phyloP scores from a whole-genome alignment of 495 filamentous ascomycete genomes.

The Hypoxylon cercidicola region DNA sequence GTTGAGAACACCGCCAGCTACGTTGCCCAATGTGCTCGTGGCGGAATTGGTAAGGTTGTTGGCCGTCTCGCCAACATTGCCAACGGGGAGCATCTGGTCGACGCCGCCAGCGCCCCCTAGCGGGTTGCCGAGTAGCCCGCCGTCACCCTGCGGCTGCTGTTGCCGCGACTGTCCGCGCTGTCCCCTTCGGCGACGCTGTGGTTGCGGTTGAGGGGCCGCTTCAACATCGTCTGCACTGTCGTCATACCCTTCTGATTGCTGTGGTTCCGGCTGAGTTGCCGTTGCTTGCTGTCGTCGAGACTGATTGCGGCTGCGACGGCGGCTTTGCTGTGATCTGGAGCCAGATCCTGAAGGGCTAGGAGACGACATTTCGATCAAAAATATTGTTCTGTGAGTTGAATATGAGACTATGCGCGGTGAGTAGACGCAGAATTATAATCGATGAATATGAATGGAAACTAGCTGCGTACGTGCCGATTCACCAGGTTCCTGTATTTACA shows the following conservation, averaged over 20 bases:
- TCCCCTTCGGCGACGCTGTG: constrained; percentile 30
- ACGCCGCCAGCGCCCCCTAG: constrained; percentile 59
- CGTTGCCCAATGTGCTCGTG: constrained; percentile 67
- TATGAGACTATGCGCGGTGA: neutral
- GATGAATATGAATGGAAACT: neutral
- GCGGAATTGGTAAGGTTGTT: constrained; percentile 69
- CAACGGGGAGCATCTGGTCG: constrained; percentile 53
- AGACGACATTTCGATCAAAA: constrained; percentile 39
- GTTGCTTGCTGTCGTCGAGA: constrained; percentile 46
- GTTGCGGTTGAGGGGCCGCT: constrained; percentile 45
- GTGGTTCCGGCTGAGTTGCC: constrained; percentile 48
- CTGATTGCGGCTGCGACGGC: constrained; percentile 41
- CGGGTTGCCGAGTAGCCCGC: constrained; percentile 46
- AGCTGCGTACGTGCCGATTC: neutral
- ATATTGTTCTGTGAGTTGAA: neutral
- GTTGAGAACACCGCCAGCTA: constrained; percentile 58
- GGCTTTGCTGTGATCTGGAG: constrained; percentile 32
- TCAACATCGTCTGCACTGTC: constrained; percentile 57
- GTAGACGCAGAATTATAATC: too few relatives aligned
- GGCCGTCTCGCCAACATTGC: constrained; percentile 72
- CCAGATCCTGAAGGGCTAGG: constrained; percentile 33
- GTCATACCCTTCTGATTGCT: constrained; percentile 42
- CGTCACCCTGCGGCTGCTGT: constrained; percentile 56
- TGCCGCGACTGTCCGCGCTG: constrained; percentile 53
- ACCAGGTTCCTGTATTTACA: constrained; percentile 20